Evolutionary conservation across 2,329 filamentous ascomycete genomes (phyloP).

Genomic region (Apiospora pterosperma): DNA sequence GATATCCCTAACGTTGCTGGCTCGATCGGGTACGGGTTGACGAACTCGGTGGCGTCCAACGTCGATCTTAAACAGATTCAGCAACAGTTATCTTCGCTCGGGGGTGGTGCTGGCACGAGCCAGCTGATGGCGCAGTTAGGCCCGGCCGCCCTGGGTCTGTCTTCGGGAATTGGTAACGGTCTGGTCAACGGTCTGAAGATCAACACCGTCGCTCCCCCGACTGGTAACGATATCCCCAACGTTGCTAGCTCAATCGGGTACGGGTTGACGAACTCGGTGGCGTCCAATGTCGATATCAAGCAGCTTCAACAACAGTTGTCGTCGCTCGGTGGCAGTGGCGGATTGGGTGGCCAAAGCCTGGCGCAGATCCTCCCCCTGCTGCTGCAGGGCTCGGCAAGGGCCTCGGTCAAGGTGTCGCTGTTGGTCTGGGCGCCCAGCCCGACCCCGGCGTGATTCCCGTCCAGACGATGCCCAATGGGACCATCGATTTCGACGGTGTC

Average conservation of each 20-base stretch:
- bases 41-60: constrained; percentile 15
- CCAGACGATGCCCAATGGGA: constrained; percentile 16
- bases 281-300: constrained; percentile 15
- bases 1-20: constrained; percentile 14
- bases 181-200: constrained; percentile 15
- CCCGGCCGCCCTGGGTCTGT: constrained; percentile 11
- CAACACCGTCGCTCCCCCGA: constrained; percentile 9
- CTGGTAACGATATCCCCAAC: constrained; percentile 10
- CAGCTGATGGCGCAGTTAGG: constrained; percentile 11
- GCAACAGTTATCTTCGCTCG: not conserved
- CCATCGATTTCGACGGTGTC: constrained; percentile 19
- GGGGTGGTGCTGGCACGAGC: constrained; percentile 9
- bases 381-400: constrained; percentile 26
- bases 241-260: constrained; percentile 18
- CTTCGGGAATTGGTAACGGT: constrained; percentile 16
- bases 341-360: constrained; percentile 1
- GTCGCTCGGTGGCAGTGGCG: not conserved
- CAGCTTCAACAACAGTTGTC: constrained; percentile 3
- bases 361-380: constrained; percentile 19
- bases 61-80: constrained; percentile 14
- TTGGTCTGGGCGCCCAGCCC: constrained; percentile 26
- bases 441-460: constrained; percentile 14
- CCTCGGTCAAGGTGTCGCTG: constrained; percentile 19
- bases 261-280: constrained; percentile 17
- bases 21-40: constrained; percentile 19